Base-by-base conservation (phyloP, 345 rosid species). In the Bretschneidera sinensis region DNA sequence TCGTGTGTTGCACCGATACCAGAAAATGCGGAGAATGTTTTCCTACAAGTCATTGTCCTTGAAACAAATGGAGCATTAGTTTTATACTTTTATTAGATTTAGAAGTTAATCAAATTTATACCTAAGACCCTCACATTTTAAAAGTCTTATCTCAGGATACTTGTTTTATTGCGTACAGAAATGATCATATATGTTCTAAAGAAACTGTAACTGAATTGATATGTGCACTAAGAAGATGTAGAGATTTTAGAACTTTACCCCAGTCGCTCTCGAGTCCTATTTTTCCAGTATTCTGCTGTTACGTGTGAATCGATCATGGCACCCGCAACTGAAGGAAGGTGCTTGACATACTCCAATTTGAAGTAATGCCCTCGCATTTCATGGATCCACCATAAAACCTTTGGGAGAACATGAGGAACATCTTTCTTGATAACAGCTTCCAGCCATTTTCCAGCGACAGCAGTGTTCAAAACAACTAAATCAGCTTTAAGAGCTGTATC, bases 361-460 rank as follows among this genome's bases (percentile, higher is more conserved):
- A 86, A 83, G 64, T 86, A 86, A 70, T 86, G 85, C 51, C 92
- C 92, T 23, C 89, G 83, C 92, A 86, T 83, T 61, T 86, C 92
- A 57, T 86, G 92, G 67, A 86, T 86, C 92, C 92, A 86, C 89
- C 89, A 86, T 63, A 83, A 71, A 43, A 83, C 76, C 74, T 86
- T 86, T 2, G 87, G 87, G 28, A 86, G 84, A 62, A 83, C 85
- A 21, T 21, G 77, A 47, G 76, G 64, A 48, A 79, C 78, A 33
- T 81, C 69, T 51, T 83, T 83, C 79, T 81, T 81, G 20, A 86
- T 70, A 67, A 79, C 87, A 74, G 71, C 72, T 72, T 81, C 81
- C 47, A 86, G 69, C 92, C 92, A 86, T 52, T 83, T 86, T 57
- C 92, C 89, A 62, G 89, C 82, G 63, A 86, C 89, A 0, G 85